These are phyloP conservation scores for Proliferodiscus dingleyae DNA, from an alignment of 2,329 filamentous ascomycete genomes.

Conservation along the genomic window DNA sequence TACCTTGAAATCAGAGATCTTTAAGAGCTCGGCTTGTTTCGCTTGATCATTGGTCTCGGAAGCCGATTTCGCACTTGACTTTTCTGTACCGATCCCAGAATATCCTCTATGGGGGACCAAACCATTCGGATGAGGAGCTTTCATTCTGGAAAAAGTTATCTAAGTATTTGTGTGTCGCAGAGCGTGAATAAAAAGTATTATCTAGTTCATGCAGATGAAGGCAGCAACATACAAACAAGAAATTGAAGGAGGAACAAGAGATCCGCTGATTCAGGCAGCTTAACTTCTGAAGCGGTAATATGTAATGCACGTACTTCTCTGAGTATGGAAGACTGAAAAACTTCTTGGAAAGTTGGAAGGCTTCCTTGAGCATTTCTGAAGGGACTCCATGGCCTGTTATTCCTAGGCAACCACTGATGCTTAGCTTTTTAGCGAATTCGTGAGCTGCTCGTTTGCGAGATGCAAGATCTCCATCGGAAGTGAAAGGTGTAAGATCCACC, in stretches of 20 bases:
- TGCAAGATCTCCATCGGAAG: background rate
- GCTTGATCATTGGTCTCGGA: background rate
- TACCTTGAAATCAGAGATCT: background rate
- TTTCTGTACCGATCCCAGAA: background rate
- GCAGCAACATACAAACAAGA: no score
- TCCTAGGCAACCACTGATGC: background rate
- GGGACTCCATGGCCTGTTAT: constrained; percentile 1
- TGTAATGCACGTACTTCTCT: no score
- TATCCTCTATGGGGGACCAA: background rate
- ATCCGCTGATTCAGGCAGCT: no score
- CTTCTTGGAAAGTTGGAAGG: background rate
- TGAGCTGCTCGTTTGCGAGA: background rate
- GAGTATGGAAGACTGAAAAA: background rate
- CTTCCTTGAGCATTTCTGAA: background rate
- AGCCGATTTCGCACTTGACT: no score
- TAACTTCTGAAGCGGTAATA: no score
- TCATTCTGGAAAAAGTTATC: background rate
- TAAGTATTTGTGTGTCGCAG: background rate
- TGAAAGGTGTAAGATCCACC: background rate
- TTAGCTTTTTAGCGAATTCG: background rate
- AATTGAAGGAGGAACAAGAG: no score
- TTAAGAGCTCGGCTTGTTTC: background rate
- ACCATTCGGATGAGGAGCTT: background rate
- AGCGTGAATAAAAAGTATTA: no score
- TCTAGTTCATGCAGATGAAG: no score